Base-by-base conservation (phyloP, 805 yeast species). In the Candida sithepensis region DNA sequence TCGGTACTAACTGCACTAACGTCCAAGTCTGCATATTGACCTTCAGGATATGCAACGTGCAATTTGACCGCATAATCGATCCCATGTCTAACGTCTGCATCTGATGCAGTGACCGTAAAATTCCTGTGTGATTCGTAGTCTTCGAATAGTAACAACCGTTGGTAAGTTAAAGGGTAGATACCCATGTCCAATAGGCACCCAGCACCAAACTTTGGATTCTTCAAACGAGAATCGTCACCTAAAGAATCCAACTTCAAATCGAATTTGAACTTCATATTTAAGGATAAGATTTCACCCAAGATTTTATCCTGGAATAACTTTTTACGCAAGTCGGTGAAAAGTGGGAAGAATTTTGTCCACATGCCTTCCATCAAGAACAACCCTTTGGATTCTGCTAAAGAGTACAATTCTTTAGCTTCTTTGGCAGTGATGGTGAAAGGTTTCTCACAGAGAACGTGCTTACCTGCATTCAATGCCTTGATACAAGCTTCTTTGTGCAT, bases 151-250 rank as follows among this genome's bases (percentile, higher is more conserved):
- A 73, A 64, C 9, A 73, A 46, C 45, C 80, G 58, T 16, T 70
- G 64, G 55, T 73, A 79, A 3, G 79, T 77, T 43, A 78, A 51
- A 3, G 77, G 63, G 51, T 80, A 80, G 42, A 79, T 70, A 2
- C 84, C 83, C 46, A 79, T 66, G 57, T 80, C 85, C 53, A 79
- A 69, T 41, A 79, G 57, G 0, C 81, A 75, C 20, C 85, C 84
- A 13, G 80, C 85, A 4, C 79, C 84, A 41, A 77, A 67, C 16
- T 63, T 60, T 4, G 70, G 73, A 56, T 74, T 71, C 46, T 74
- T 63, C 47, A 76, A 56, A 42, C 83, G 60, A 1, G 71, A 65
- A 16, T 51, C 55, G 8, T 54, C 51, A 3, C 72, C 69, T 39
- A 67, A 48, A 19, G 60, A 53, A 18, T 59, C 66, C n/a, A 70